phyloP scores from a whole-genome alignment of 2,329 filamentous ascomycete species.

The Chaetomiaceae sp. region DNA sequence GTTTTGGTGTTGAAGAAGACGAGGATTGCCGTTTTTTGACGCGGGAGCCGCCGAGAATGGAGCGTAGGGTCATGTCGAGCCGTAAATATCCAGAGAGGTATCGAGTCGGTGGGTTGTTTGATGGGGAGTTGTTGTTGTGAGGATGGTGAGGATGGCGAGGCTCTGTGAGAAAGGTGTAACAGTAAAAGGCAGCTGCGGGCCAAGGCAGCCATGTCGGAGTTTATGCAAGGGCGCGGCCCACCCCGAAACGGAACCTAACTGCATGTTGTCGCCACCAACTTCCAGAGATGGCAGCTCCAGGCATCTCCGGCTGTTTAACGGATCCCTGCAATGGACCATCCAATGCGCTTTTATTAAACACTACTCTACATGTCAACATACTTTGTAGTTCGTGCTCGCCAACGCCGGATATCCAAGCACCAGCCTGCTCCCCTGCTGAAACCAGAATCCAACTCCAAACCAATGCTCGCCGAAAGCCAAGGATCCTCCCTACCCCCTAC shows the following conservation, averaged over 20 bases:
- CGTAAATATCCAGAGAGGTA: not conserved
- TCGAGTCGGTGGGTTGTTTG: not conserved
- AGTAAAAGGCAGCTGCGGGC: not conserved
- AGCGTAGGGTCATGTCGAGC: slow-evolving; percentile 15
- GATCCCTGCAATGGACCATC: too few relatives aligned
- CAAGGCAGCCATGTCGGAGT: not conserved
- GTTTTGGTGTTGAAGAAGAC: slow-evolving; percentile 11
- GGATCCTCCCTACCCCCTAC: not conserved
- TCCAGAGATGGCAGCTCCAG: not conserved
- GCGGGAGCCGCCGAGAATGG: slow-evolving; percentile 24
- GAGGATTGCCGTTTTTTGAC: slow-evolving; percentile 21
- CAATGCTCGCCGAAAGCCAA: not conserved
- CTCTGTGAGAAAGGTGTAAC: too few relatives aligned
- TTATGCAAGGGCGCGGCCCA: not conserved
- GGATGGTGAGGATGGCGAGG: not conserved
- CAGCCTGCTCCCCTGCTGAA: too few relatives aligned
- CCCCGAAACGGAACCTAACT: too few relatives aligned
- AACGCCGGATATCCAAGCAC: too few relatives aligned
- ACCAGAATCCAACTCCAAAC: too few relatives aligned
- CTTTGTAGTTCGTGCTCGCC: too few relatives aligned
- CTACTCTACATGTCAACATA: too few relatives aligned
- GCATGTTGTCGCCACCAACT: not conserved
- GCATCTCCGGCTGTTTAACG: too few relatives aligned
- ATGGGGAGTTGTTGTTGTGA: not conserved
- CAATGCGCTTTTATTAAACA: too few relatives aligned